A percentile compares a stretch with the other conserved stretches of the same genome.
Conservation (phyloP, 2,329 filamentous ascomycete species). For the Fusarium palustre region DNA sequence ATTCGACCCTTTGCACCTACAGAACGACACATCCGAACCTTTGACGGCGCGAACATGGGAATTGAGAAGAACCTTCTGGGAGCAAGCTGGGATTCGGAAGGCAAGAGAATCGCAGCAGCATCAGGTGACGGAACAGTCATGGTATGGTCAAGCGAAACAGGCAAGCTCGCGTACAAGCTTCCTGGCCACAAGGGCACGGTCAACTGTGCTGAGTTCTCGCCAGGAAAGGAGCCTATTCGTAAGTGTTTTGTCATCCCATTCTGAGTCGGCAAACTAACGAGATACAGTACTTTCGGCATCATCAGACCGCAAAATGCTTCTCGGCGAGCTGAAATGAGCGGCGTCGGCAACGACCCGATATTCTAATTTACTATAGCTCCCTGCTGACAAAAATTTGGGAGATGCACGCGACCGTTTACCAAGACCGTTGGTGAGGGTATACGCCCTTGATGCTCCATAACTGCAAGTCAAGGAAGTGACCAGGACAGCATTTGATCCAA, state of each 20-base stretch:
- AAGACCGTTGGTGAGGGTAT: neutral
- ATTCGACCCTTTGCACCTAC: conserved; percentile 93
- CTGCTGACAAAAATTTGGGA: conserved; percentile 3
- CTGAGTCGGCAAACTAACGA: conserved; percentile 50
- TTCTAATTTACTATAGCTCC: conserved; percentile 19
- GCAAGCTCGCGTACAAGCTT: conserved; percentile 92
- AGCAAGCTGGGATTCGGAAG: conserved; percentile 88
- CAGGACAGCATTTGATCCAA: neutral
- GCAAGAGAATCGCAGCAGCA: conserved; percentile 88
- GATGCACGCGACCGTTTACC: conserved; percentile 10
- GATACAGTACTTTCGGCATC: conserved; percentile 84
- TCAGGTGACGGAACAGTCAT: conserved; percentile 92
- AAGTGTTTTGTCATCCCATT: conserved; percentile 55
- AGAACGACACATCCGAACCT: conserved; percentile 85
- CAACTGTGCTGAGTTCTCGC: conserved; percentile 93
- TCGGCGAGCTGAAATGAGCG: conserved; percentile 77
- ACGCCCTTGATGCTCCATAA: neutral
- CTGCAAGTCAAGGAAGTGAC: neutral
- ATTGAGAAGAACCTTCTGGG: conserved; percentile 92
- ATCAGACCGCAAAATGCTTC: conserved; percentile 85
- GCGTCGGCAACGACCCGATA: conserved; percentile 54
- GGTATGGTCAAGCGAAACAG: conserved; percentile 89
- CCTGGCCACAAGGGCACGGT: conserved; percentile 96
- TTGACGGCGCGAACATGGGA: conserved; percentile 89
- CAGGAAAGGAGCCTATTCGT: conserved; percentile 87